Conservation (phyloP, 1,139 yeast genomes). For the Yamadazyma siamensis region DNA sequence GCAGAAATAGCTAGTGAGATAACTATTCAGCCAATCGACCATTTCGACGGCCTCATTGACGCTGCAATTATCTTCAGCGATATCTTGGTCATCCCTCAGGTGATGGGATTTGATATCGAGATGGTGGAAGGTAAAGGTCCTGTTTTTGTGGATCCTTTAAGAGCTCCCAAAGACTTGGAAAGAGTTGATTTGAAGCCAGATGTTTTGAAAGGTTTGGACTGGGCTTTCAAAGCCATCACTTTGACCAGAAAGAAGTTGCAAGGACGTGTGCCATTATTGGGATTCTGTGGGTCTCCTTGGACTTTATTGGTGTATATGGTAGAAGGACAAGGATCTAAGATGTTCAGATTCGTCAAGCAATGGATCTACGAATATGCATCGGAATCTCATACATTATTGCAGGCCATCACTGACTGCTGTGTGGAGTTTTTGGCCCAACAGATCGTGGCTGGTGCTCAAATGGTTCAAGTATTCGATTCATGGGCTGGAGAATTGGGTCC, state of each 20-base stretch:
- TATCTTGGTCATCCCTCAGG: slow-evolving; percentile 94
- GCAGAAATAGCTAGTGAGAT: slow-evolving; percentile 91
- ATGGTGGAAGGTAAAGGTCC: slow-evolving; percentile 98
- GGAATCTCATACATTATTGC: slow-evolving; percentile 67
- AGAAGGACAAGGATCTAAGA: slow-evolving; percentile 94
- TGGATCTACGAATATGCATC: slow-evolving; percentile 85
- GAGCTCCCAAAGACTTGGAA: slow-evolving; percentile 65
- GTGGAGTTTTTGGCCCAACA: slow-evolving; percentile 91
- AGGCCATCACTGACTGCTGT: slow-evolving; percentile 83
- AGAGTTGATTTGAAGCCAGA: slow-evolving; percentile 62
- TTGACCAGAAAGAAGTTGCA: slow-evolving; percentile 76
- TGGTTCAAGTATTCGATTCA: slow-evolving; percentile 92
- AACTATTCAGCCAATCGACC: slow-evolving; percentile 93
- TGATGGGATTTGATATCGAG: slow-evolving; percentile 93
- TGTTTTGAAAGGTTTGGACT: slow-evolving; percentile 71
- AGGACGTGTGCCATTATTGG: slow-evolving; percentile 91
- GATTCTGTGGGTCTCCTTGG: slow-evolving; percentile 99
- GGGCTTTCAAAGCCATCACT: slow-evolving; percentile 94
- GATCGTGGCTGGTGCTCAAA: slow-evolving; percentile 97
- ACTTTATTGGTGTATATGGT: slow-evolving; percentile 94
- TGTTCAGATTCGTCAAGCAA: slow-evolving; percentile 86
- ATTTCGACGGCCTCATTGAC: slow-evolving; percentile 83
- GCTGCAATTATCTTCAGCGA: slow-evolving; percentile 97
- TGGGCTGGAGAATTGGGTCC: slow-evolving; percentile 99
- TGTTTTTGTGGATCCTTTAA: slow-evolving; percentile 81